These are phyloP conservation scores for Globisporangium radiosum DNA, from an alignment of 352 stramenopile genomes.

Conservation along the genomic window DNA sequence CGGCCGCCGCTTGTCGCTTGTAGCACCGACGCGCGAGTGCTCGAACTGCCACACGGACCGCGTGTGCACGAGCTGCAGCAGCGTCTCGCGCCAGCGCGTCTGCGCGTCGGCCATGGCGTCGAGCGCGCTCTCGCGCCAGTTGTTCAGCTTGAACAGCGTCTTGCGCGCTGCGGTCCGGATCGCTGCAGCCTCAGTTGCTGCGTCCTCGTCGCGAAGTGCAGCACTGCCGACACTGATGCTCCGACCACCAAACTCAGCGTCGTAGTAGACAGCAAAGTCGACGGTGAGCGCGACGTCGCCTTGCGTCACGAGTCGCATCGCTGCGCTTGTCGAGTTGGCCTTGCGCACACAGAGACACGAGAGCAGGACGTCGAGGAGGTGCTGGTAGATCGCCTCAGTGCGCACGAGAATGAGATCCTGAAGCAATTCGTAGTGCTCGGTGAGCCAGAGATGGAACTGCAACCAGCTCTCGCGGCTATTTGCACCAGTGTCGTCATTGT, in stretches of 20 bases:
- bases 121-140: constrained; percentile 24
- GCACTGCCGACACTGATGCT: constrained; percentile 10
- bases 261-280: constrained; percentile 26
- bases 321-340: constrained; percentile 16
- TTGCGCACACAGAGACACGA: constrained; percentile 43
- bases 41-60: constrained; percentile 39
- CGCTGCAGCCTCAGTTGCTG: constrained; percentile 5
- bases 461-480: constrained; percentile 55
- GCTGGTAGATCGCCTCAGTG: constrained; percentile 52
- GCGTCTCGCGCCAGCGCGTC: constrained; percentile 25
- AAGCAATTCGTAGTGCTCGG: constrained; percentile 49
- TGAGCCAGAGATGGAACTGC: constrained; percentile 78
- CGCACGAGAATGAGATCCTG: constrained; percentile 61
- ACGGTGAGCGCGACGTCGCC: constrained; percentile 26
- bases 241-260: constrained; percentile 12
- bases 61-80: constrained; percentile 27
- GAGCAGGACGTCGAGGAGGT: constrained; percentile 48
- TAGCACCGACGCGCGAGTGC: constrained; percentile 16
- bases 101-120: constrained; percentile 34
- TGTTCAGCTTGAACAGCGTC: constrained; percentile 32
- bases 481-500: background rate
- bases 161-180: constrained; percentile 23
- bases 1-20: constrained; percentile 4
- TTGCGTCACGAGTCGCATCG: constrained; percentile 10
- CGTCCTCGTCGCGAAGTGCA: constrained; percentile 5